These are phyloP conservation scores for Craterostigma plantagineum DNA, from an alignment of 257 asterid genomes.

Conservation along the genomic window DNA sequence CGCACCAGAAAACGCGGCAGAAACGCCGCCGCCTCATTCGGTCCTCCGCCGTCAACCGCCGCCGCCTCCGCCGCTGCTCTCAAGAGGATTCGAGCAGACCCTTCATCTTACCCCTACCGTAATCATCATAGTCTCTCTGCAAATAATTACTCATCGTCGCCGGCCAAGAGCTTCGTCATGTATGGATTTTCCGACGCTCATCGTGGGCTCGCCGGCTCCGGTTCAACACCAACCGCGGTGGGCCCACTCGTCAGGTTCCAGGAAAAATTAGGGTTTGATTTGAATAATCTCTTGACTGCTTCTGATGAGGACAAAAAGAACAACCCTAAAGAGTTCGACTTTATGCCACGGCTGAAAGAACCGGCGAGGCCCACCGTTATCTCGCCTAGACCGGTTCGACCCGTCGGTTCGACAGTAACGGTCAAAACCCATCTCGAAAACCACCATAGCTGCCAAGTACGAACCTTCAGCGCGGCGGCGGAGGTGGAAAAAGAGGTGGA, in stretches of 20 bases:
- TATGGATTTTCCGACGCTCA: conserved; percentile 23
- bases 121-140: too few relatives aligned
- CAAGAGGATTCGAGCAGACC: conserved; percentile 16
- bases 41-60: conserved; percentile 14
- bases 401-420: conserved; percentile 28
- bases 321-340: conserved; percentile 29
- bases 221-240: conserved; percentile 19
- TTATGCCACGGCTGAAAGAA: conserved; percentile 23
- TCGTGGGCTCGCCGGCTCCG: conserved; percentile 31
- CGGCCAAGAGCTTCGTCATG: conserved; percentile 11
- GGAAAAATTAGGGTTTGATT: too few relatives aligned
- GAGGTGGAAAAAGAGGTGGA: conserved; percentile 65
- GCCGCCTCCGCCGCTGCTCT: conserved; percentile 13
- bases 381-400: conserved; percentile 62
- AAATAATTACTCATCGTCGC: not conserved
- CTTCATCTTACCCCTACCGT: too few relatives aligned
- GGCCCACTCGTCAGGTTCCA: conserved; percentile 24
- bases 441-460: not conserved
- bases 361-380: conserved; percentile 22
- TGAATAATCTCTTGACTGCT: too few relatives aligned
- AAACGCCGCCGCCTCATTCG: conserved; percentile 33
- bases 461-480: conserved; percentile 14
- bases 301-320: conserved; percentile 6
- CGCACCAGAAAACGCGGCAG: conserved; percentile 71
- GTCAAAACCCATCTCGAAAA: conserved; percentile 16